A percentile compares a stretch with the other conserved stretches of the same genome.
Conservation (phyloP, 2,329 filamentous ascomycete species). For the Epichloe baconii region DNA sequence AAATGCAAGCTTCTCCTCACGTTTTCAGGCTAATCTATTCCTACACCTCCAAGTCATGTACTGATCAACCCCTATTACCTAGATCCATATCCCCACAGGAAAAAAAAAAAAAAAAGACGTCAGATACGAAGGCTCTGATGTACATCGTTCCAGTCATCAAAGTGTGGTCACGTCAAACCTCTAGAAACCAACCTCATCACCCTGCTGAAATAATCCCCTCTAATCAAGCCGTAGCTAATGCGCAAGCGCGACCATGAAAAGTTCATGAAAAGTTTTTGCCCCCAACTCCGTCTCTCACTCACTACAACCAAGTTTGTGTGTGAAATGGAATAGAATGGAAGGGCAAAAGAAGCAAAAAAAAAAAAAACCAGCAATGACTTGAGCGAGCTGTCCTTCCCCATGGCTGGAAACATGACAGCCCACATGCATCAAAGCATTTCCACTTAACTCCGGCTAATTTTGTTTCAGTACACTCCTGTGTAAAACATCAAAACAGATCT, state of each 20-base stretch:
- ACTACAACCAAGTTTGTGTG: neutral
- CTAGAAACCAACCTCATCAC: neutral
- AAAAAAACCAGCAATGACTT: neutral
- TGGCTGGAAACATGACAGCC: neutral
- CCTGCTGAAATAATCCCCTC: neutral
- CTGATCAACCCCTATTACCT: neutral
- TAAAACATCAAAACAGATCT: neutral
- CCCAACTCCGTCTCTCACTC: no score
- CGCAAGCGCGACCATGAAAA: neutral
- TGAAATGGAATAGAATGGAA: neutral
- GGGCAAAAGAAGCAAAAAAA: neutral
- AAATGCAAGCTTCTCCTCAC: no score
- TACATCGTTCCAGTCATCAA: conserved; percentile 17
- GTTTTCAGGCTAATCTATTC: no score
- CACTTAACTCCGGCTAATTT: neutral
- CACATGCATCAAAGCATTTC: conserved; percentile 1
- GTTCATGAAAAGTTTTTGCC: neutral
- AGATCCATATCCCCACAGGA: neutral
- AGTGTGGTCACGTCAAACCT: conserved; percentile 4
- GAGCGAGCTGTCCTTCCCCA: neutral
- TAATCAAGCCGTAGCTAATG: neutral
- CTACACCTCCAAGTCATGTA: neutral
- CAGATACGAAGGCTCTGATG: conserved; percentile 6
- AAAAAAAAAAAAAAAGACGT: neutral
- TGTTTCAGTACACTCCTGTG: neutral